Base-by-base conservation (phyloP, 768 basidiomycete genomes). In the Tulasnella sp. region DNA sequence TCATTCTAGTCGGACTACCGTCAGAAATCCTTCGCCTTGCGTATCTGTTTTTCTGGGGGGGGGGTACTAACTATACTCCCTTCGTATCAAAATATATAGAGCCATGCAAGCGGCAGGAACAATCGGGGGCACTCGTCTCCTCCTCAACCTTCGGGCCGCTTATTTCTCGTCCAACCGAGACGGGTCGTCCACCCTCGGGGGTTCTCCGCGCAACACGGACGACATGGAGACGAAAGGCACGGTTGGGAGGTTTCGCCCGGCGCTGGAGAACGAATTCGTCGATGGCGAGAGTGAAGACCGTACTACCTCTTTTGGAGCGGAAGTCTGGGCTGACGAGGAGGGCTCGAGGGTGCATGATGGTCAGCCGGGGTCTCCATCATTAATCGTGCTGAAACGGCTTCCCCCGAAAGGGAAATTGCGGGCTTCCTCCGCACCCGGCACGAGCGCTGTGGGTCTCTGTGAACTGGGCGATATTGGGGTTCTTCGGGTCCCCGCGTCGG, bases 341-440 rank as follows among this genome's bases (percentile, higher is more conserved):
- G n/a, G 14, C 60, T 28, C 16, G 7, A 6, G 14, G 60, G 58
- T 16, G 11, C 20, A n/a, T 20, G 28, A 41, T n/a, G 77, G 88
- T 76, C 86, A 87, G 44, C 91, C 92, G 80, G 14, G 89, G 24
- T 91, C 96, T 1, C 89, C 50, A 24, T 22, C 50, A 22, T 50
- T 69, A 93, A 20, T 24, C 50, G 2, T 96, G 83, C 92, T 97
- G 28, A 97, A 96, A 86, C 90, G 11, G 96, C 96, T 40, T 94
- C 93, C 82, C 88, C 97, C 31, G 96, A 96, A 12, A 96, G 96
- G 20, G 89, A 88, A 24, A 88, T 92, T 76, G 11, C 92, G 93
- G n/a, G 90, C 93, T 72, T 96, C 5, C 2, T 54, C 24, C 22
- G 54, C 22, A n/a, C 54, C 22, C 3, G 54, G 54, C n/a, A n/a